A percentile compares a stretch with the other conserved stretches of the same genome.
These are phyloP conservation scores for Dichotomopilus funicola DNA, from an alignment of 2,329 filamentous ascomycete genomes.

Conservation along the genomic window DNA sequence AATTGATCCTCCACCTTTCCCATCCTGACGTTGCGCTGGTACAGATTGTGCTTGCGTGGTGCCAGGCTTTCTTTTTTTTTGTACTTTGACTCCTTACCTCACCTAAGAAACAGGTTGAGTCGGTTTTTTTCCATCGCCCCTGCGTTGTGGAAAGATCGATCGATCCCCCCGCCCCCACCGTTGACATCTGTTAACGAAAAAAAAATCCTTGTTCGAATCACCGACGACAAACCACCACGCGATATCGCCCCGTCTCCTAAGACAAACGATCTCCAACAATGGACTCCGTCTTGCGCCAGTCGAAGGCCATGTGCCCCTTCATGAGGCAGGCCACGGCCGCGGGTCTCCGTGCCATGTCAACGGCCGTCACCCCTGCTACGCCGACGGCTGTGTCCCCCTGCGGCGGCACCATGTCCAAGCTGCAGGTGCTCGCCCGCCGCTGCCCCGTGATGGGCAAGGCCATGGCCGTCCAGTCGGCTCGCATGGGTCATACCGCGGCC, in stretches of 20 bases:
- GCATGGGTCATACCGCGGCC: slow-evolving; percentile 37
- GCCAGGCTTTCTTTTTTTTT: background rate
- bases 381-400: slow-evolving; percentile 62
- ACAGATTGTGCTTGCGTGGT: background rate
- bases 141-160: background rate
- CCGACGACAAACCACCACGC: background rate
- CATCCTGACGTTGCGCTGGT: slow-evolving; percentile 1
- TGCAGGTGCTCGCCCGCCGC: slow-evolving; percentile 87
- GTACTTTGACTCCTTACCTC: background rate
- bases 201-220: background rate
- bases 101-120: background rate
- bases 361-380: slow-evolving; percentile 35
- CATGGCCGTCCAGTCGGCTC: slow-evolving; percentile 73
- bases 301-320: slow-evolving; percentile 95
- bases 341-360: slow-evolving; percentile 83
- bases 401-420: slow-evolving; percentile 91
- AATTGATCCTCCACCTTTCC: background rate
- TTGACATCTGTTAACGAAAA: background rate
- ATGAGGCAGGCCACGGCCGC: slow-evolving; percentile 89
- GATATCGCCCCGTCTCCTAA: background rate
- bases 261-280: slow-evolving; percentile 41
- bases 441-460: slow-evolving; percentile 99
- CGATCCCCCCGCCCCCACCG: background rate
- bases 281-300: slow-evolving; percentile 93
- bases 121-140: background rate